These are phyloP conservation scores for Xylaria intraflava DNA, from an alignment of 495 filamentous ascomycete genomes.

Conservation along the genomic window DNA sequence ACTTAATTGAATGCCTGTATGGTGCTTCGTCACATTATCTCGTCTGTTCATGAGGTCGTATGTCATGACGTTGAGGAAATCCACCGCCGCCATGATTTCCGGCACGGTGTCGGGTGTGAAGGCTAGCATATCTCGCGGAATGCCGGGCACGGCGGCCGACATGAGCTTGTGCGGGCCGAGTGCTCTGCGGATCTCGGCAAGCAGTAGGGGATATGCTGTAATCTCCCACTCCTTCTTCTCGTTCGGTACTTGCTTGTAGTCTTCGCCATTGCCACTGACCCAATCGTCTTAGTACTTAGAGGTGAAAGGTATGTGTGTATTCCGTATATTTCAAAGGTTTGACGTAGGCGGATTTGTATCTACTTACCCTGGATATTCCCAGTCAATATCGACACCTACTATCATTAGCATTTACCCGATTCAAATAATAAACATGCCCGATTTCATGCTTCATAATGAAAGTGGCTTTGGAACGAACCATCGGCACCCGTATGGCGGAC, in stretches of 20 bases:
- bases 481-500: slow-evolving; percentile 56
- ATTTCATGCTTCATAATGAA: neutral
- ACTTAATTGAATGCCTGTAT: slow-evolving; percentile 52
- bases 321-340: neutral
- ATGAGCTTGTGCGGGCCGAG: slow-evolving; percentile 56
- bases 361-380: slow-evolving; percentile 66
- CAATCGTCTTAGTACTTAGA: neutral
- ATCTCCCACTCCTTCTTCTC: slow-evolving; percentile 54
- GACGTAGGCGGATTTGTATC: neutral
- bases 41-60: slow-evolving; percentile 77
- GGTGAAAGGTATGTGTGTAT: too few species aligned
- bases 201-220: slow-evolving; percentile 55
- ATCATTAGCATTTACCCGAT: slow-evolving; percentile 1
- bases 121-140: slow-evolving; percentile 63
- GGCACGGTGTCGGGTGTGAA: slow-evolving; percentile 59
- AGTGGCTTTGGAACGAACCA: slow-evolving; percentile 28
- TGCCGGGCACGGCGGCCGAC: slow-evolving; percentile 65
- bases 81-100: slow-evolving; percentile 55
- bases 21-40: slow-evolving; percentile 60
- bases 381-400: slow-evolving; percentile 60
- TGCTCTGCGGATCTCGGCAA: slow-evolving; percentile 51
- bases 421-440: too few species aligned
- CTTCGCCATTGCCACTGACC: slow-evolving; percentile 63
- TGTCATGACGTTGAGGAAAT: slow-evolving; percentile 74
- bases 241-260: slow-evolving; percentile 67